Evolutionary conservation across 495 filamentous ascomycete species (phyloP).

Genomic region (Usnea hakonensis): DNA sequence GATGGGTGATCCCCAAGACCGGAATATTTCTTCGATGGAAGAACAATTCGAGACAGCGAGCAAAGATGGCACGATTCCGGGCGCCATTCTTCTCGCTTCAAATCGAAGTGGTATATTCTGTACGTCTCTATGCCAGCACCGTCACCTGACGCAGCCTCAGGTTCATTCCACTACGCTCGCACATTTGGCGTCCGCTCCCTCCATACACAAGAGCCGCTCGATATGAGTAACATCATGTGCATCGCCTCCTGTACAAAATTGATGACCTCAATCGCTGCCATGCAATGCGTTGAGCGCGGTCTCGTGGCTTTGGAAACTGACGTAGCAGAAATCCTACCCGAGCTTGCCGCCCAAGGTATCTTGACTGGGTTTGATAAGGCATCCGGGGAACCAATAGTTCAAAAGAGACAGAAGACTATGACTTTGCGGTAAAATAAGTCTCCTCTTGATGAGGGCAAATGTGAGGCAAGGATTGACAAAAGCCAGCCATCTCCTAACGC

Average conservation of each 20-base stretch:
- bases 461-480: neutral
- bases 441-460: no score
- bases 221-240: neutral
- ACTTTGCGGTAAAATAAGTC: neutral
- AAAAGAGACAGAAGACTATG: neutral
- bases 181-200: slow-evolving; percentile 13
- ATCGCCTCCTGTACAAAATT: slow-evolving; percentile 29
- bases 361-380: slow-evolving; percentile 29
- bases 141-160: neutral
- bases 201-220: neutral
- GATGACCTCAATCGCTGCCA: slow-evolving; percentile 36
- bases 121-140: accelerated
- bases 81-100: neutral
- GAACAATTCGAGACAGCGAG: neutral
- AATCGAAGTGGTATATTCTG: neutral
- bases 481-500: slow-evolving; percentile 34
- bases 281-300: slow-evolving; percentile 45
- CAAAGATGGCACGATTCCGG: slow-evolving; percentile 3
- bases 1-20: neutral
- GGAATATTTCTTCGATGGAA: neutral
- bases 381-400: slow-evolving; percentile 9
- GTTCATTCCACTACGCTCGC: slow-evolving; percentile 10
- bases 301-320: slow-evolving; percentile 37
- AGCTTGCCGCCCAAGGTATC: slow-evolving; percentile 34
- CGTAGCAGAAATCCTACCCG: slow-evolving; percentile 33